Evolutionary conservation across 2,329 filamentous ascomycete genomes (phyloP), one percentile per base, ranked within the genome.

Genomic region (Fusarium sp.): DNA sequence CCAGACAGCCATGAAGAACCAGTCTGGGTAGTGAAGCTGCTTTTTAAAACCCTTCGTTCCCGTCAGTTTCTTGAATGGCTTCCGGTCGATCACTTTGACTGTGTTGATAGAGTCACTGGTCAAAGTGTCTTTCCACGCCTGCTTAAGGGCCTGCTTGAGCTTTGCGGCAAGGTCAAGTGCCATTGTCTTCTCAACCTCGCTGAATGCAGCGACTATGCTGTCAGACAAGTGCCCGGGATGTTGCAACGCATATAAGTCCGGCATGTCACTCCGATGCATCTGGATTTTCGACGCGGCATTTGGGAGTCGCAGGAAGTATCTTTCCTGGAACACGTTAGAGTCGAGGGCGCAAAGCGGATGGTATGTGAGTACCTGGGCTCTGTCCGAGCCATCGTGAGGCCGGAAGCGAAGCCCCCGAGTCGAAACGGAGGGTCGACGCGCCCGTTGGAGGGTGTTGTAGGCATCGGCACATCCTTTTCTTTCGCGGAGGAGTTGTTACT

Each of bases 1-100:
- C 48, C 31, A 51, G 0, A 1, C 31, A 20, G 48, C 48, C 22
- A 51, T 4, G 4, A 35, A 35, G n/a, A 51, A 35, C 48, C 31
- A 51, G 0, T 51, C 1, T 3, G 17, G 0, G 0, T 35, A 51
- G 12, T 0, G 0, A 24, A 51, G 31, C 12, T 35, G 11, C 28
- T 33, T 49, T 7, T 24, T 5, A 1, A 13, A 0, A 5, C 47
- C 28, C 1, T n/a, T 3, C 6, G 0, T 17, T 6, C 47, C 47
- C 5, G 28, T 2, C 1, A 49, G 3, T 13, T 3, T 33, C 45
- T 17, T 10, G 47, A n/a, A 49, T 8, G 47, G 47, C 20, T 12
- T 48, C 10, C 3, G 15, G 26, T 6, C 3, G 45, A 6, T 48
- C 6, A 31, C 26, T 17, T n/a, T 8, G 9, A 14, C 10, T 17